phyloP scores from a whole-genome alignment of 2,329 filamentous ascomycete genomes.

The Calonectria hawksworthii region DNA sequence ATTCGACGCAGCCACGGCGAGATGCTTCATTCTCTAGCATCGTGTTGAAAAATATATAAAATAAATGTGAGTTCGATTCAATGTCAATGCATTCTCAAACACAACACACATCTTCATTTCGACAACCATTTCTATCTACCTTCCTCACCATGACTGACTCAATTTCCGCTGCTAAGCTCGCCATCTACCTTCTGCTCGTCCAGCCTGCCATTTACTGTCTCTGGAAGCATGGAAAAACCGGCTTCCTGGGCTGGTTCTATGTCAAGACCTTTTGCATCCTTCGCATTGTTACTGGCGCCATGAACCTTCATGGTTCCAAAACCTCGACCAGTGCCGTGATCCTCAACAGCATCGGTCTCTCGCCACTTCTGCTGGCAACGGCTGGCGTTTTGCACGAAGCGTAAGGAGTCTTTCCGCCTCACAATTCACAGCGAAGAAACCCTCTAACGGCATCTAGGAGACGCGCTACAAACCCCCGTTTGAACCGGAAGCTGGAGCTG shows the following conservation, averaged over 20 bases:
- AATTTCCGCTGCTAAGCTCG: slow-evolving; percentile 22
- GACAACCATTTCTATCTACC: neutral
- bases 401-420: neutral
- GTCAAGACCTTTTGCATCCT: slow-evolving; percentile 22
- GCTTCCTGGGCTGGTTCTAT: slow-evolving; percentile 28
- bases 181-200: slow-evolving; percentile 17
- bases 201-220: slow-evolving; percentile 23
- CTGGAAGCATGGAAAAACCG: slow-evolving; percentile 28
- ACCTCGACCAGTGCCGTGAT: slow-evolving; percentile 2
- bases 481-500: slow-evolving; percentile 26
- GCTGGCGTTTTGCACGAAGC: slow-evolving; percentile 27
- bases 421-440: neutral
- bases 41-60: neutral
- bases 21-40: neutral
- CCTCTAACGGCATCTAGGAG: neutral
- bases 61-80: neutral
- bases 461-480: slow-evolving; percentile 20
- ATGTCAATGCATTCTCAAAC: neutral
- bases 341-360: slow-evolving; percentile 24
- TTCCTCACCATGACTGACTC: slow-evolving; percentile 21
- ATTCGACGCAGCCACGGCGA: neutral
- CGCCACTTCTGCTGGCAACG: slow-evolving; percentile 18
- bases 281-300: slow-evolving; percentile 19
- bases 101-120: neutral
- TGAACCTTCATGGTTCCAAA: slow-evolving; percentile 12